Conservation (phyloP, 805 yeast species). For the Pichia exigua region DNA sequence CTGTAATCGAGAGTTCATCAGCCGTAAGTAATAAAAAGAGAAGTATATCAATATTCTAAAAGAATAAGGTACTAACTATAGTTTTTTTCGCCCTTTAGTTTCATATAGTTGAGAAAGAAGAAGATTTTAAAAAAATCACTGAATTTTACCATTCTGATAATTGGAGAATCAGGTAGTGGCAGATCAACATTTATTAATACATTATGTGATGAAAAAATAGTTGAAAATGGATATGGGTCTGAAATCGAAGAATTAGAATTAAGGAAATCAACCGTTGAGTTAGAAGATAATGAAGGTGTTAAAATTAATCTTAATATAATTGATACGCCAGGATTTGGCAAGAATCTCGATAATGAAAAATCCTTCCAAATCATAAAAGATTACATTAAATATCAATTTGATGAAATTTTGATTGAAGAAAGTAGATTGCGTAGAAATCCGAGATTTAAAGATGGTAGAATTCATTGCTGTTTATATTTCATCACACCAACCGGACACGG, state of each 20-base stretch:
- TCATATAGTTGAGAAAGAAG: slow-evolving; percentile 48
- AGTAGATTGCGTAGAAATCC: slow-evolving; percentile 79
- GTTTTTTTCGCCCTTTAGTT: background rate
- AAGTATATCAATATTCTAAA: too few relatives aligned
- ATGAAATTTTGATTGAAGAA: slow-evolving; percentile 74
- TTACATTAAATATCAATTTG: slow-evolving; percentile 74
- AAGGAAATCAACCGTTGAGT: slow-evolving; percentile 74
- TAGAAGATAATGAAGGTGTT: slow-evolving; percentile 81
- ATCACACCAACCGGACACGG: slow-evolving; percentile 63
- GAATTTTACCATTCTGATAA: slow-evolving; percentile 79
- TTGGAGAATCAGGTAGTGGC: slow-evolving; percentile 83
- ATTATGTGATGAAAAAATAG: slow-evolving; percentile 81
- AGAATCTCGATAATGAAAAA: slow-evolving; percentile 57
- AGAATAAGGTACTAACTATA: background rate
- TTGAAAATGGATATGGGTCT: slow-evolving; percentile 48
- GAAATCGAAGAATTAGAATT: slow-evolving; percentile 37
- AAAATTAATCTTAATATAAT: slow-evolving; percentile 68
- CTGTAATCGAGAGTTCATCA: slow-evolving; percentile 43
- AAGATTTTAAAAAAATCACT: slow-evolving; percentile 77
- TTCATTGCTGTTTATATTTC: slow-evolving; percentile 72
- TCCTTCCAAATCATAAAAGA: slow-evolving; percentile 68
- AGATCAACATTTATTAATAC: slow-evolving; percentile 91
- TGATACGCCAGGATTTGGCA: slow-evolving; percentile 82
- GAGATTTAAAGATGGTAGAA: slow-evolving; percentile 75
- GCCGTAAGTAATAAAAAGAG: slow-evolving; percentile 27